phyloP scores from a whole-genome alignment of 306 rosid genomes.

The Comarum palustre region DNA sequence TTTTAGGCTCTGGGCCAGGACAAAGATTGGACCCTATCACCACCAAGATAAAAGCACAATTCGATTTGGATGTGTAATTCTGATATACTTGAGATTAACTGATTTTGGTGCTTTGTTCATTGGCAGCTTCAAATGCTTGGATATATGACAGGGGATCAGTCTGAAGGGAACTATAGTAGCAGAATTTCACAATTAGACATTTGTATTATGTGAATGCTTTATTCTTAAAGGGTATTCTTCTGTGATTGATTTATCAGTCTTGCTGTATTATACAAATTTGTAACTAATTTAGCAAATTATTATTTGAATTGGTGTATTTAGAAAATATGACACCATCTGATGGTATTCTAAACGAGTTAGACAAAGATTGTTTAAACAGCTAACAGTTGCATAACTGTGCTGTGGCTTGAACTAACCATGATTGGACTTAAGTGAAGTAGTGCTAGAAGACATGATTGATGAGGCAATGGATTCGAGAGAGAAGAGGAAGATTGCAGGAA shows the following conservation, averaged over 20 bases:
- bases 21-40: constrained; percentile 57
- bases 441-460: neutral
- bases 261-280: too few relatives aligned
- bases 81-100: neutral
- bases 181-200: neutral
- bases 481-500: constrained; percentile 7
- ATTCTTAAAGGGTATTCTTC: too few relatives aligned
- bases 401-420: neutral
- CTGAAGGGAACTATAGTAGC: neutral
- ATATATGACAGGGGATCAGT: constrained; percentile 13
- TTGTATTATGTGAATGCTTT: too few relatives aligned
- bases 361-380: too few relatives aligned
- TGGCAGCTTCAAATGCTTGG: constrained; percentile 61
- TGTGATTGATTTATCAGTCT: too few relatives aligned
- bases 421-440: neutral
- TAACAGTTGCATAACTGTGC: neutral
- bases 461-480: neutral
- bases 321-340: too few relatives aligned
- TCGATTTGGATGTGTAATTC: neutral
- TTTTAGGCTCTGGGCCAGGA: constrained; percentile 81
- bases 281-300: too few relatives aligned
- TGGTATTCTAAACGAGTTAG: too few relatives aligned
- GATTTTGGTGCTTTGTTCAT: neutral
- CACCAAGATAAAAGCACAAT: constrained; percentile 34
- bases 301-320: too few relatives aligned